Evolutionary conservation across 768 basidiomycete species (phyloP), one percentile per base, ranked within the genome.

Genomic region (Agrocybe praecox): DNA sequence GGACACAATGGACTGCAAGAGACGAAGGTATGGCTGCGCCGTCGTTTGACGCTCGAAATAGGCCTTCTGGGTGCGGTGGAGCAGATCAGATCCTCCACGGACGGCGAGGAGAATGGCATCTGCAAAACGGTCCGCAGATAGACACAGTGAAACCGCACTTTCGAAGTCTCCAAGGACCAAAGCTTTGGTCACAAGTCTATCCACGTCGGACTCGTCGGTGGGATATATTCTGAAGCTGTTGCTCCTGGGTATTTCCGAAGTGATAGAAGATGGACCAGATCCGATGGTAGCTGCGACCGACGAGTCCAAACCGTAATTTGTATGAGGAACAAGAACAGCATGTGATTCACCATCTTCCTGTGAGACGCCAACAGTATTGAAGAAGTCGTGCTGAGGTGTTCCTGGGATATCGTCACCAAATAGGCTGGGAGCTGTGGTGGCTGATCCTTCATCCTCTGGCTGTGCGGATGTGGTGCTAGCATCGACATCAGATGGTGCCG

Each of bases 151-250:
- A 17, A 98, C 97, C 1, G 97, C 96, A 15, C 87, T 89, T 63
- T 85, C 83, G 61, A 98, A 98, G 70, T 99, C 96, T n/a, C 97
- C 96, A 10, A 98, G 79, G 2, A 99, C 94, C 36, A 98, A 80
- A 2, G 96, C 92, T 66, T 93, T 93, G 1, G 96, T 97, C 62
- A 98, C 82, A 15, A 99, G 78, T 18, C 86, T 80, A 65, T 98
- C 96, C 0, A 87, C 87, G 59, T 96, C 91, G 10, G 88, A 88
- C 71, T 96, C 95, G 42, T 94, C 90, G 9, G 76, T 66, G 0
- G 95, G 92, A 67, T 95, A 96, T 61, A 98, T 96, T 72, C 81
- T 87, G 81, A 99, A 99, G 1, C 87, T 89, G 62, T 88, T 89
- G 61, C 77, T 86, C 74, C 90, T 94, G 66, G 88, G 70, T 2